phyloP scores from a whole-genome alignment of 768 basidiomycete species.

The Kondoa subrosea region DNA sequence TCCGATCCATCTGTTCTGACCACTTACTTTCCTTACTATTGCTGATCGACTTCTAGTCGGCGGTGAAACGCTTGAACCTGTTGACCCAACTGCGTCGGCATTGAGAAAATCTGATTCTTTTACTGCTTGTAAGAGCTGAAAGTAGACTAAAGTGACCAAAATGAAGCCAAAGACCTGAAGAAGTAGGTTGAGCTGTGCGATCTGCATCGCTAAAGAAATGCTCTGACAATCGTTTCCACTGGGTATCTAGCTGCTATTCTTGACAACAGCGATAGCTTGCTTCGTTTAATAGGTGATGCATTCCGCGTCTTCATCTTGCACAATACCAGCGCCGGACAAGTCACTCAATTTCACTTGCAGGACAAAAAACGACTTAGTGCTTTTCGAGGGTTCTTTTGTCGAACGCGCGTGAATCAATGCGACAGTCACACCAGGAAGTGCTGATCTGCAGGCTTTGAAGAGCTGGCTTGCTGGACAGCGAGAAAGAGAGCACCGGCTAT shows the following conservation, averaged over 20 bases:
- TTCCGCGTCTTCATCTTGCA: background rate
- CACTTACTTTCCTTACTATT: background rate
- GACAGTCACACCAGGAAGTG: too few species aligned
- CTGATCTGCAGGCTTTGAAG: too few species aligned
- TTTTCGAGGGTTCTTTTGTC: too few species aligned
- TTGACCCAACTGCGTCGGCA: background rate
- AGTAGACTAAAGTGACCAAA: slow-evolving; percentile 80
- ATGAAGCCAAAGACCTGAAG: slow-evolving; percentile 58
- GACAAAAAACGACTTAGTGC: too few species aligned
- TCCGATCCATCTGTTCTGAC: background rate
- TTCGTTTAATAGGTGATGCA: background rate
- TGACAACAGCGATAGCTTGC: background rate
- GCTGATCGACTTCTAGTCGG: background rate
- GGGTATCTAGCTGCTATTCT: background rate
- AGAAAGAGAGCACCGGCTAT: too few species aligned
- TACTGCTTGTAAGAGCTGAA: slow-evolving; percentile 76
- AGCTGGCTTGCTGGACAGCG: too few species aligned
- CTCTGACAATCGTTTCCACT: background rate
- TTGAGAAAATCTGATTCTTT: slow-evolving; percentile 42
- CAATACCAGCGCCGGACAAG: too few species aligned
- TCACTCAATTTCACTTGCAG: too few species aligned
- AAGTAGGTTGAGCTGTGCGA: background rate
- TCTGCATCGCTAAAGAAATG: background rate
- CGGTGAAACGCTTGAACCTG: background rate
- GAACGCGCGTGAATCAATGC: too few species aligned